Evolutionary conservation across 2,329 filamentous ascomycete genomes (phyloP), one percentile per base, ranked within the genome.

Genomic region (Colletotrichum sp.): DNA sequence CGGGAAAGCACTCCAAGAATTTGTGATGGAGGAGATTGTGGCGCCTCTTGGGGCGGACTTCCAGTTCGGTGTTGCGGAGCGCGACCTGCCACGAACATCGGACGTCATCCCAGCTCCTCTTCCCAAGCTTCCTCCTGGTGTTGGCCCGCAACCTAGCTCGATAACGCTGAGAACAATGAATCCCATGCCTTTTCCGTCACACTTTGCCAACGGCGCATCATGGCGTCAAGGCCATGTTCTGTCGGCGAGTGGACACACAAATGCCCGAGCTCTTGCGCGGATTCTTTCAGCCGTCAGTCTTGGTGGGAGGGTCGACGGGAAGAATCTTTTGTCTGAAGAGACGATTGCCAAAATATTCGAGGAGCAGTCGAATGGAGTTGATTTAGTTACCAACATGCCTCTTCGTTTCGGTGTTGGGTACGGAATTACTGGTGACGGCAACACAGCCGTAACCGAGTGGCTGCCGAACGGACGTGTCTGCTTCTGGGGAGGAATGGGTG

Each of bases 401-500:
- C 4, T 88, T 0, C 82, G 84, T 2, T 87, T 86, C 61, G 88
- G 87, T 0, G 82, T 88, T 36, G 88, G 87, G 0, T 86, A 83
- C 66, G 85, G 78, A 1, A 70, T 89, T 12, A 73, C 82, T 3
- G 80, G 79, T 18, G 78, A 82, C 10, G 79, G 79, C 2, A 75
- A 77, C 24, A 78, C 79, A 5, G 76, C 76, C 21, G 76, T 80
- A 12, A 73, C 77, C 48, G 74, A 79, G 7, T 83, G 78, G 78
- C 70, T 83, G 64, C 82, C 83, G 5, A 71, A 80, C 18, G 87
- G 85, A 80, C 72, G 76, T 6, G 32, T 81, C n/a, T 79, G 78
- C 56, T 87, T 83, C 70, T 88, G 87, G 86, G 81, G 82, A 52
- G 87, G 87, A 2, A 87, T 83, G 82, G 87, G 87, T 9, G 87